phyloP scores from a whole-genome alignment of 1,139 yeast species.

The Torulaspora globosa region DNA sequence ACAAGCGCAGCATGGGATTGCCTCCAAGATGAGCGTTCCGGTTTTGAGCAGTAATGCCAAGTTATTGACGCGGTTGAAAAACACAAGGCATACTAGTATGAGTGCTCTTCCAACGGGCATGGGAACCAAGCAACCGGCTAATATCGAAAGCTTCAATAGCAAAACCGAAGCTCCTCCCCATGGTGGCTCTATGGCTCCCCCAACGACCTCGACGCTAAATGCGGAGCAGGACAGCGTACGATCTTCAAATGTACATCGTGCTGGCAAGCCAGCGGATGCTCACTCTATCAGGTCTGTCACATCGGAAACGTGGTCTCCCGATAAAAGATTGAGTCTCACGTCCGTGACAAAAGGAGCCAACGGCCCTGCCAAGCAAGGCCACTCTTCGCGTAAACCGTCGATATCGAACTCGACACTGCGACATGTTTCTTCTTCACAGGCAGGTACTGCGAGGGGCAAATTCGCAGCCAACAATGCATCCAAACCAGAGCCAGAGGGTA shows the following conservation, averaged over 20 bases:
- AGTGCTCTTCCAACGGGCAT: slow-evolving; percentile 27
- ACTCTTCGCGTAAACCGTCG: slow-evolving; percentile 20
- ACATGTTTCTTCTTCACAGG: slow-evolving; percentile 15
- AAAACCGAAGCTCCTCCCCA: not conserved
- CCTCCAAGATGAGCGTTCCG: slow-evolving; percentile 35
- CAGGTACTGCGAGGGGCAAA: slow-evolving; percentile 13
- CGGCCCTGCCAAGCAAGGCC: slow-evolving; percentile 4
- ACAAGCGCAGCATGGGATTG: slow-evolving; percentile 24
- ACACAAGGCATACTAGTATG: slow-evolving; percentile 35
- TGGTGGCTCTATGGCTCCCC: not conserved
- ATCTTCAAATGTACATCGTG: slow-evolving; percentile 14
- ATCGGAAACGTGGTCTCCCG: slow-evolving; percentile 30
- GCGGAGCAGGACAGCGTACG: slow-evolving; percentile 27
- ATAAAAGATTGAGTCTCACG: slow-evolving; percentile 27
- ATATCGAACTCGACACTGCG: slow-evolving; percentile 21
- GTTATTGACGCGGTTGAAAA: slow-evolving; percentile 31
- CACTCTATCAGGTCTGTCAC: slow-evolving; percentile 28
- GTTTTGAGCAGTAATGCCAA: slow-evolving; percentile 32
- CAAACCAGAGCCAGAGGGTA: slow-evolving; percentile 12
- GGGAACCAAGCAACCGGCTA: slow-evolving; percentile 2
- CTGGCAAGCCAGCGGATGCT: slow-evolving; percentile 20
- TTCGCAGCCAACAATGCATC: slow-evolving; percentile 10
- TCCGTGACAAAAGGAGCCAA: slow-evolving; percentile 19
- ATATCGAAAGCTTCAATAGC: not conserved
- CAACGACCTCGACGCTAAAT: slow-evolving; percentile 8